Evolutionary conservation across 2,329 filamentous ascomycete species (phyloP).

Genomic region (Ciborinia camelliae): DNA sequence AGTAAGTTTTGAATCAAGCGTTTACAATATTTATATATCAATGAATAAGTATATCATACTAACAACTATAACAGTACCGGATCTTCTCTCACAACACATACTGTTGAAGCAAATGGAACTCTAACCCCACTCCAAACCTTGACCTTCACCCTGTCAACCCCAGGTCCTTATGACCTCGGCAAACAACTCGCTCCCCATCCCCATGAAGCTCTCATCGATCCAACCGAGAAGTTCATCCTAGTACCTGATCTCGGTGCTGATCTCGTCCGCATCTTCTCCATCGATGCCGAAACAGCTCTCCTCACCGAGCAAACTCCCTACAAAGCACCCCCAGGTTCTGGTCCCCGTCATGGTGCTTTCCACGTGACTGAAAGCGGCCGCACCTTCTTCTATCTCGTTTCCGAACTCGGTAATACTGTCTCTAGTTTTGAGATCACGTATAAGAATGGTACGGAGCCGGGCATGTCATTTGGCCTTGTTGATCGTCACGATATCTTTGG

Average conservation of each 20-base stretch:
- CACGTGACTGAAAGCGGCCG: conserved; percentile 25
- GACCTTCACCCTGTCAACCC: conserved; percentile 40
- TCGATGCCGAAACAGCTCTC: conserved; percentile 38
- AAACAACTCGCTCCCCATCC: conserved; percentile 49
- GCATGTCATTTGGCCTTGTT: conserved; percentile 45
- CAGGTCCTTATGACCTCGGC: conserved; percentile 37
- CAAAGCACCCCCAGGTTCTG: conserved; percentile 41
- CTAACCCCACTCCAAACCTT: conserved; percentile 40
- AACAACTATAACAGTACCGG: conserved; percentile 25
- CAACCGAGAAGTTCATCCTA: conserved; percentile 48
- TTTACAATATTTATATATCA: background rate
- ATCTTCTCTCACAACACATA: conserved; percentile 21
- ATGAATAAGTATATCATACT: background rate
- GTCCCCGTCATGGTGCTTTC: conserved; percentile 54
- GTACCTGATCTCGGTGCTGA: conserved; percentile 54
- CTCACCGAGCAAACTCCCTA: conserved; percentile 42
- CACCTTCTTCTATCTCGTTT: conserved; percentile 43
- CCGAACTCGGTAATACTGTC: conserved; percentile 46
- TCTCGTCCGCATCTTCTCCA: conserved; percentile 46
- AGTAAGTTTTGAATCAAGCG: conserved; percentile 27
- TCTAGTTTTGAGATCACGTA: conserved; percentile 56
- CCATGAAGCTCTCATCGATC: conserved; percentile 52
- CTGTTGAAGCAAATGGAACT: conserved; percentile 3
- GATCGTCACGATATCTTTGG: conserved; percentile 51
- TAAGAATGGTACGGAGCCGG: conserved; percentile 34